phyloP scores from a whole-genome alignment of 306 rosid species.

The Myrica gale region DNA sequence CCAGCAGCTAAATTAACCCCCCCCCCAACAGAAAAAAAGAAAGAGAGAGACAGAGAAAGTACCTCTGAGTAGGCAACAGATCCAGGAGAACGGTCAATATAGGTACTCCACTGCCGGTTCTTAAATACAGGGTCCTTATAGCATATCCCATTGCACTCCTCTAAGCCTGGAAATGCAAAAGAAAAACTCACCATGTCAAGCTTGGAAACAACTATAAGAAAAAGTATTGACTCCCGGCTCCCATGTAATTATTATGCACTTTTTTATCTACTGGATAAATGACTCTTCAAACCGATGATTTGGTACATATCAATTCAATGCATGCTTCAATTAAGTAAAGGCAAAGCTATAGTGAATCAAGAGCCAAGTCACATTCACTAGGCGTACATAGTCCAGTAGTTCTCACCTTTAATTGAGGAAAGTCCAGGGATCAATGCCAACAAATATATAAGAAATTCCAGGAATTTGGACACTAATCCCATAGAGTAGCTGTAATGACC shows the following conservation, averaged over 20 bases:
- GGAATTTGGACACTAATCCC: neutral
- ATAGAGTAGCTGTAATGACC: neutral
- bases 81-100: constrained; percentile 95
- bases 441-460: neutral
- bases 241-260: neutral
- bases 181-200: constrained; percentile 3
- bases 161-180: constrained; percentile 54
- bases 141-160: constrained; percentile 54
- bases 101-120: constrained; percentile 93
- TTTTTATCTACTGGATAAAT: neutral
- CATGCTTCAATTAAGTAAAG: neutral
- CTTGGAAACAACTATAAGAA: neutral
- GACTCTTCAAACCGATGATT: neutral
- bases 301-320: neutral
- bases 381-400: neutral
- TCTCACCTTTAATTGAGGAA: neutral
- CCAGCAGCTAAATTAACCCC: constrained; percentile 11
- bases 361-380: neutral
- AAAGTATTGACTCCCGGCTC: neutral
- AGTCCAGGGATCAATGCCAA: neutral
- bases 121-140: constrained; percentile 91
- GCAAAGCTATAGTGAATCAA: neutral
- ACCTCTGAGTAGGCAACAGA: constrained; percentile 71
- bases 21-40: too few relatives aligned
- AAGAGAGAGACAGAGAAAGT: constrained; percentile 3